phyloP scores from a whole-genome alignment of 2,329 filamentous ascomycete species.

The Scopulariopsis brevicaulis region DNA sequence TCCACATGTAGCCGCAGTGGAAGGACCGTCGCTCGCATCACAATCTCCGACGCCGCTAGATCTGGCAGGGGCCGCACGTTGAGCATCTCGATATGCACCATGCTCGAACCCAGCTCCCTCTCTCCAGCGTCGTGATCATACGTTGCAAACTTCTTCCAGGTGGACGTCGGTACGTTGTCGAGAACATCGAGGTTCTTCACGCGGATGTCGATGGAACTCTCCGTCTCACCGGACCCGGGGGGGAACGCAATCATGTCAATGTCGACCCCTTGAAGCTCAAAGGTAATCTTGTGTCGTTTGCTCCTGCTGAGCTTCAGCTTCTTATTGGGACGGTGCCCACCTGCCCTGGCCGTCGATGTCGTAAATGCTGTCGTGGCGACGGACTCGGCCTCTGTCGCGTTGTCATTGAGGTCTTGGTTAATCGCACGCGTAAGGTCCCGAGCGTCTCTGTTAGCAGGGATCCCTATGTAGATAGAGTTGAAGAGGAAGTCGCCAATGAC shows the following conservation, averaged over 20 bases:
- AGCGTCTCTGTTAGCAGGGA: conserved; percentile 77
- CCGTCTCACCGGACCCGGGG: conserved; percentile 63
- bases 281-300: conserved; percentile 88
- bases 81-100: conserved; percentile 81
- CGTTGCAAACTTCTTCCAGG: conserved; percentile 96
- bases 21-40: conserved; percentile 67
- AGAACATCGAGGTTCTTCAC: conserved; percentile 80
- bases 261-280: conserved; percentile 77
- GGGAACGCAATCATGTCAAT: conserved; percentile 76
- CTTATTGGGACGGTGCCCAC: conserved; percentile 27
- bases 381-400: conserved; percentile 80
- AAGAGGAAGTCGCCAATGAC: conserved; percentile 93
- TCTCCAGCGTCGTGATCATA: conserved; percentile 83
- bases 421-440: conserved; percentile 72
- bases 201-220: conserved; percentile 78
- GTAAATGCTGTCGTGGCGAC: conserved; percentile 66
- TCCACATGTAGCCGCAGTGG: conserved; percentile 89
- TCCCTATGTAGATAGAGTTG: conserved; percentile 96
- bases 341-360: conserved; percentile 39
- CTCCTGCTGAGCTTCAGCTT: conserved; percentile 72
- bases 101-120: conserved; percentile 73
- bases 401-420: conserved; percentile 79
- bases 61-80: conserved; percentile 80
- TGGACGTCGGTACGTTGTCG: conserved; percentile 88
- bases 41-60: conserved; percentile 79